Evolutionary conservation across 768 basidiomycete genomes (phyloP).

Genomic region (Pleurotus tuoliensis): DNA sequence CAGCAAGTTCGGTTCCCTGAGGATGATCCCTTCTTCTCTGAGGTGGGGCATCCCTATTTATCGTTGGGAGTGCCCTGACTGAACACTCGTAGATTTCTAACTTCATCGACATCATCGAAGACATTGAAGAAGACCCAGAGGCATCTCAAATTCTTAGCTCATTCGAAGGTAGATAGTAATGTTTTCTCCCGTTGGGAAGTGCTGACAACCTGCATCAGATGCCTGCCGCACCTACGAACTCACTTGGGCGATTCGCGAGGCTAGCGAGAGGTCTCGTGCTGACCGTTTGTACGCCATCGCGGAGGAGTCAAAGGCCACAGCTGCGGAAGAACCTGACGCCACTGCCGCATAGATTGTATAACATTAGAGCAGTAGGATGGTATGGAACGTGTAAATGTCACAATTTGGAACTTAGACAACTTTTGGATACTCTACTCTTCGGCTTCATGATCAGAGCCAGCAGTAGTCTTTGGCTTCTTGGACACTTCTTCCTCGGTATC

Average conservation of each 20-base stretch:
- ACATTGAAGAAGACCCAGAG: conserved; percentile 84
- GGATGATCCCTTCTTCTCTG: conserved; percentile 94
- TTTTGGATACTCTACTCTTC: too few species aligned
- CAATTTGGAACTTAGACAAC: background rate
- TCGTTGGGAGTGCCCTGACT: background rate
- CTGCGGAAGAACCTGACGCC: background rate
- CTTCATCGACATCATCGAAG: conserved; percentile 86
- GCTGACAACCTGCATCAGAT: conserved; percentile 37
- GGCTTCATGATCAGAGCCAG: background rate
- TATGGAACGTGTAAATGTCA: background rate
- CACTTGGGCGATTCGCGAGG: conserved; percentile 89
- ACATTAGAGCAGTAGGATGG: background rate
- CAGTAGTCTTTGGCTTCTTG: conserved; percentile 10
- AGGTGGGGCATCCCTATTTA: conserved; percentile 21
- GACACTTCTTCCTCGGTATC: conserved; percentile 6
- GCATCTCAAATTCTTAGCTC: conserved; percentile 75
- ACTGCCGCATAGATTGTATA: background rate
- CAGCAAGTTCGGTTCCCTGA: conserved; percentile 68
- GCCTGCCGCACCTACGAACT: conserved; percentile 87
- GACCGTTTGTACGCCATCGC: conserved; percentile 35
- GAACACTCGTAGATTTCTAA: conserved; percentile 54
- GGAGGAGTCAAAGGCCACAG: background rate
- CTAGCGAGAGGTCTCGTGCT: conserved; percentile 63
- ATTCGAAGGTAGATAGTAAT: conserved; percentile 63
- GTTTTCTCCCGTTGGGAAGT: background rate